These are phyloP conservation scores for Panaeolus papilionaceus DNA, from an alignment of 768 basidiomycete genomes.

Conservation along the genomic window DNA sequence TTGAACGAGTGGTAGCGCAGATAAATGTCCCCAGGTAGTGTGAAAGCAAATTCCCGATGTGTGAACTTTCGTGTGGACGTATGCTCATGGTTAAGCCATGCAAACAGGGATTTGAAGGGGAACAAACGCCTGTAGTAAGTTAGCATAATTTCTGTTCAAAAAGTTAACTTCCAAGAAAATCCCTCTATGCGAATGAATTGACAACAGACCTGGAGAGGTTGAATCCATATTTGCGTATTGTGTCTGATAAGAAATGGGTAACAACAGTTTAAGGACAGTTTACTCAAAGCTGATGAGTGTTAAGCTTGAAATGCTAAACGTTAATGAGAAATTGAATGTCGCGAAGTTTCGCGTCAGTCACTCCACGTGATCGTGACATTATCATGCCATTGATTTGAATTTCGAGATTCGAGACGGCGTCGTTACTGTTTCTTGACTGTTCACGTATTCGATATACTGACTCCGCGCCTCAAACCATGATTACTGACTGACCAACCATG, in stretches of 20 bases:
- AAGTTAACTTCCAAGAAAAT: neutral
- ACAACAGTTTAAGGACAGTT: neutral
- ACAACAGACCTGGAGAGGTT: constrained; percentile 30
- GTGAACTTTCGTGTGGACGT: constrained; percentile 82
- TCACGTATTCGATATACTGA: no score
- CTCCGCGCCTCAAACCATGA: no score
- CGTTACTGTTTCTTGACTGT: no score
- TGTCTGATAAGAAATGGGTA: neutral
- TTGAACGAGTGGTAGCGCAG: constrained; percentile 94
- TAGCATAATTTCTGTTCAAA: constrained; percentile 50
- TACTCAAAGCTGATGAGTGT: neutral
- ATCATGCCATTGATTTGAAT: neutral
- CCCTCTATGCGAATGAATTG: neutral
- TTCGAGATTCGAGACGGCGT: no score
- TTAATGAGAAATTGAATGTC: constrained; percentile 15
- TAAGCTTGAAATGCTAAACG: constrained; percentile 16
- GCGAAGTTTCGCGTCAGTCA: constrained; percentile 25
- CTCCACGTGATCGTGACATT: constrained; percentile 23
- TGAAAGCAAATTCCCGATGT: constrained; percentile 96
- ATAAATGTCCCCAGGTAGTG: constrained; percentile 89
- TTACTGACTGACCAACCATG: no score
- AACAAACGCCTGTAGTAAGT: constrained; percentile 90
- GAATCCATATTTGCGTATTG: constrained; percentile 23
- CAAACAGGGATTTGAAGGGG: constrained; percentile 92
- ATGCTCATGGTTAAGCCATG: constrained; percentile 95